phyloP scores from a whole-genome alignment of 2,329 filamentous ascomycete species.

The Eutypa lata region DNA sequence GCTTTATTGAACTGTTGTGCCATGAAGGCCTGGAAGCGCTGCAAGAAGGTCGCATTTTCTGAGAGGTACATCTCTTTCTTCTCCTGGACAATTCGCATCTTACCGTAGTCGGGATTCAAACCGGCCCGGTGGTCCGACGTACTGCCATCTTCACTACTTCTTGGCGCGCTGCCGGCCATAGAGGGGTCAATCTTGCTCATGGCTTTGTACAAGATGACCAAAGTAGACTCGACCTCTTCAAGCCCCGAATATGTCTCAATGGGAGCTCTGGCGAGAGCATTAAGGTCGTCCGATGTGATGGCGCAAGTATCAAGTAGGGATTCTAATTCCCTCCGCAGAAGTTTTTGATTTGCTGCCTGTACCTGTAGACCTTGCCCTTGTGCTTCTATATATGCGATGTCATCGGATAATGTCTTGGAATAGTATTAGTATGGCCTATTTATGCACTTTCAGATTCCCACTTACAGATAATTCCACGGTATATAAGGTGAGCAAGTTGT shows the following conservation, averaged over 20 bases:
- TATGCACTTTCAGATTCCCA: constrained; percentile 11
- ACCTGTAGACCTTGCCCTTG: constrained; percentile 96
- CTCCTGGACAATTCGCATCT: constrained; percentile 91
- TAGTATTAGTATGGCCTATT: constrained; percentile 18
- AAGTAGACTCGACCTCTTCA: constrained; percentile 71
- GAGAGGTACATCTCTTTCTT: constrained; percentile 86
- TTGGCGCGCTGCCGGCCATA: constrained; percentile 53
- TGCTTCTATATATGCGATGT: constrained; percentile 95
- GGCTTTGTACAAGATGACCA: constrained; percentile 84
- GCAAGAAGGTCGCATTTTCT: constrained; percentile 74
- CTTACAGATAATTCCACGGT: constrained; percentile 88
- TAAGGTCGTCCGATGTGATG: constrained; percentile 73
- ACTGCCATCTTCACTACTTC: constrained; percentile 47
- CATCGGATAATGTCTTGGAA: constrained; percentile 80
- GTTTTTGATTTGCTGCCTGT: constrained; percentile 93
- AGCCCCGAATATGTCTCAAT: constrained; percentile 70
- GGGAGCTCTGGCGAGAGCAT: constrained; percentile 69
- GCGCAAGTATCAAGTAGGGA: constrained; percentile 87
- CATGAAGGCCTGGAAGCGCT: constrained; percentile 78
- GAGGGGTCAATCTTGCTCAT: constrained; percentile 91
- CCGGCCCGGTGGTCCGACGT: constrained; percentile 43
- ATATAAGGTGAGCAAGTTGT: constrained; percentile 90
- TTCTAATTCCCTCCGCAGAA: constrained; percentile 85
- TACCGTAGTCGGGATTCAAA: constrained; percentile 72
- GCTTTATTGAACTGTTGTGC: constrained; percentile 74